Evolutionary conservation across 345 rosid genomes (phyloP), one percentile per base, ranked within the genome.

Genomic region (Lumnitzera littorea): DNA sequence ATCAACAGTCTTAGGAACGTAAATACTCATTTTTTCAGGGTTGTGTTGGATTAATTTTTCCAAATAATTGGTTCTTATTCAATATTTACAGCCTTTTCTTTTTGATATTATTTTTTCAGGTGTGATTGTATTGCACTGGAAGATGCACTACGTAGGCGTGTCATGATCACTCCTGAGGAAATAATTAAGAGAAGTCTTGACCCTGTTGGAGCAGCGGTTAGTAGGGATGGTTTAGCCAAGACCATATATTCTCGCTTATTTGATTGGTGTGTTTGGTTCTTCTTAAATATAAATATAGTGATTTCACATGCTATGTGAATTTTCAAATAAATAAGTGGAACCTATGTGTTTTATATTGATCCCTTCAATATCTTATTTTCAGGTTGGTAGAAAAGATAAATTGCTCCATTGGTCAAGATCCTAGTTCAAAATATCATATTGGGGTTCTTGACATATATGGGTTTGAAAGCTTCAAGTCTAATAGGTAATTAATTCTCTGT

Each of bases 401-500:
- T 67, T 56, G 60, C 48, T 83, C 95, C 67, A 81, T 84, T 50
- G 95, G 91, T 66, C 95, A 88, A 75, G 89, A 88, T 78, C 73
- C 86, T 63, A 49, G 68, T 20, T 91, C 96, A 20, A 74, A 73
- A 58, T 79, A 73, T 74, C 70, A 78, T 73, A 91, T 91, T 52
- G 95, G 98, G 62, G 84, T 88, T 73, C 91, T 88, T 70, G 95
- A 88, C 83, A 88, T 88, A 51, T 88, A 88, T 79, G 98, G 91
- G 63, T 91, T 92, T 51, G 98, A 92, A 70, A 92, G 98, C 80
- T 92, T 92, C 70, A 62, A 76, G 66, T 72, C 70, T 70, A 92
- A 85, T 64, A 92, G 98, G 98, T 89, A 78, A 68, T 25, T 59
- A 62, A 64, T 73, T 53, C 29, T 51, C 48, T 41, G 23, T 36